phyloP scores from a whole-genome alignment of 352 stramenopile species.

The Phytophthora brassicae region DNA sequence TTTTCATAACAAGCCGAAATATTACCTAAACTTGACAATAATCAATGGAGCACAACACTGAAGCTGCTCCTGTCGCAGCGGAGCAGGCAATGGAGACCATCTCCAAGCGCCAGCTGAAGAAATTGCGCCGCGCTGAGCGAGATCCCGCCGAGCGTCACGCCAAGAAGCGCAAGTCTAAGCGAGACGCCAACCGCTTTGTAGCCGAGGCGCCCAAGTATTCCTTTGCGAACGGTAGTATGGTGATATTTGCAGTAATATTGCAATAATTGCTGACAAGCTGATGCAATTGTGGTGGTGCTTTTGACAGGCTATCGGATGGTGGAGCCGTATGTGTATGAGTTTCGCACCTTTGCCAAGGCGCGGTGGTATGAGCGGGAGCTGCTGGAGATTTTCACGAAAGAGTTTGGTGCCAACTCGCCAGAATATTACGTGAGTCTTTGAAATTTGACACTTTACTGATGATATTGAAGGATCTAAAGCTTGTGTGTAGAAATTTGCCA shows the following conservation, averaged over 20 bases:
- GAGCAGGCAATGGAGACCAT: constrained; percentile 15
- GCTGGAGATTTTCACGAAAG: constrained; percentile 89
- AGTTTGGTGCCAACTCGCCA: constrained; percentile 84
- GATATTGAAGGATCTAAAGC: neutral
- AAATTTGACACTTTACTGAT: neutral
- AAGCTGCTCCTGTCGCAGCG: neutral
- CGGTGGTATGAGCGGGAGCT: constrained; percentile 93
- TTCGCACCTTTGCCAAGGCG: constrained; percentile 94
- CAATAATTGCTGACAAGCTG: neutral
- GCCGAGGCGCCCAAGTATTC: constrained; percentile 56
- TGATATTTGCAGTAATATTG: constrained; percentile 7
- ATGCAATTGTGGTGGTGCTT: constrained; percentile 9
- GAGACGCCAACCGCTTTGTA: constrained; percentile 42
- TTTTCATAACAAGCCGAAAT: constrained; percentile 7
- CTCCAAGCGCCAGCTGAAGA: constrained; percentile 55
- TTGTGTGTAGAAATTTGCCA: constrained; percentile 81
- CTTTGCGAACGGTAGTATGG: constrained; percentile 51
- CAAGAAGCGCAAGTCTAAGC: constrained; percentile 59
- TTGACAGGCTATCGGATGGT: constrained; percentile 78
- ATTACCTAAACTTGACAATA: constrained; percentile 10
- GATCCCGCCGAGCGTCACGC: constrained; percentile 30
- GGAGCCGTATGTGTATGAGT: constrained; percentile 96
- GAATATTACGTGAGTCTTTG: constrained; percentile 80
- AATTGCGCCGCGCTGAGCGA: constrained; percentile 34
- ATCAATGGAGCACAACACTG: constrained; percentile 18